Conservation (phyloP, 371 early-diverging fungal genomes). For the Fennellomyces sp. region DNA sequence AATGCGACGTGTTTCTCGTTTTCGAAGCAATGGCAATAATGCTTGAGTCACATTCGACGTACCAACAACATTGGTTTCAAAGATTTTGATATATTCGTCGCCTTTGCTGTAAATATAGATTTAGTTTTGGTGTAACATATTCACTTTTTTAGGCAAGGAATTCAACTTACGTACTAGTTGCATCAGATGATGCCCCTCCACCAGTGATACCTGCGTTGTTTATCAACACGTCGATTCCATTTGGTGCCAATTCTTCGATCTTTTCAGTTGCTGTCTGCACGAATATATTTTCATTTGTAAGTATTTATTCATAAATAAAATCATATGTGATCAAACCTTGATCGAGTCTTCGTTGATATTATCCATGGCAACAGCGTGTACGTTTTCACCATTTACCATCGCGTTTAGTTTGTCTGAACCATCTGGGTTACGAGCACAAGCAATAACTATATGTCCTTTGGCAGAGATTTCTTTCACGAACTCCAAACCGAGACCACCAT, state of each 20-base stretch:
- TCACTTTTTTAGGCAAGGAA: background rate
- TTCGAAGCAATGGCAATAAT: conserved; percentile 26
- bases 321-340: conserved; percentile 29
- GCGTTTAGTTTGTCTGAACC: conserved; percentile 12
- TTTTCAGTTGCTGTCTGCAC: conserved; percentile 19
- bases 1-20: conserved; percentile 22
- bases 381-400: conserved; percentile 26
- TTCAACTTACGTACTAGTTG: background rate
- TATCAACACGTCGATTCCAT: conserved; percentile 23
- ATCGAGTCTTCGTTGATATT: conserved; percentile 21
- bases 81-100: conserved; percentile 12
- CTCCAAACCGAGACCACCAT: conserved; percentile 46
- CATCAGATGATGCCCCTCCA: background rate
- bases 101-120: conserved; percentile 1
- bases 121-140: background rate
- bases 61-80: conserved; percentile 29
- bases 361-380: conserved; percentile 31
- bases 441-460: conserved; percentile 34
- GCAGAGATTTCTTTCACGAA: conserved; percentile 34
- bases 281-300: background rate
- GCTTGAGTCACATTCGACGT: conserved; percentile 25
- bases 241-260: conserved; percentile 19
- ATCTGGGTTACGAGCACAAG: conserved; percentile 40
- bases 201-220: conserved; percentile 22
- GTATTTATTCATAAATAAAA: background rate